phyloP scores from a whole-genome alignment of 2,329 filamentous ascomycete genomes.

The Ophiostoma ips region DNA sequence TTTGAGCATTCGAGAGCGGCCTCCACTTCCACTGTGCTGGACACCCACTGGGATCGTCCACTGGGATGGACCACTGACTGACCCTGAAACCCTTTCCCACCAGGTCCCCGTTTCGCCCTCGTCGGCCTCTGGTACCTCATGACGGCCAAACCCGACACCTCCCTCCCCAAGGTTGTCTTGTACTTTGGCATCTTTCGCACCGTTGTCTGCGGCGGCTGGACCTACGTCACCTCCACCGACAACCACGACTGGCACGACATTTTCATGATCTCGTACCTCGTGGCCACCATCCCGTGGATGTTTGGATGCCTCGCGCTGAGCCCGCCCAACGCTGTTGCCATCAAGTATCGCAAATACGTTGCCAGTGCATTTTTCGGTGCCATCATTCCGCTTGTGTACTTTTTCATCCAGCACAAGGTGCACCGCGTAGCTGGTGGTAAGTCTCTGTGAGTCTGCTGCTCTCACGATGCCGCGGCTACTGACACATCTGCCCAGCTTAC shows the following conservation, averaged over 20 bases:
- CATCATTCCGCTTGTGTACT: constrained; percentile 81
- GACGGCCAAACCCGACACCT: constrained; percentile 59
- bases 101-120: constrained; percentile 79
- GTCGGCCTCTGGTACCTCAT: constrained; percentile 87
- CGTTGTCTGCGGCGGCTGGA: constrained; percentile 92
- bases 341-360: constrained; percentile 80
- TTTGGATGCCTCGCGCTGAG: constrained; percentile 78
- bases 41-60: no score
- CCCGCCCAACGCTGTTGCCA: constrained; percentile 65
- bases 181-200: constrained; percentile 74
- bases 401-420: constrained; percentile 97
- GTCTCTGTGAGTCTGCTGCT: constrained; percentile 18
- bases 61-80: no score
- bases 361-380: constrained; percentile 80
- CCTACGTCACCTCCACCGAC: constrained; percentile 95
- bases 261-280: constrained; percentile 96
- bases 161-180: constrained; percentile 69
- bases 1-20: no score
- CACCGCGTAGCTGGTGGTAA: constrained; percentile 85
- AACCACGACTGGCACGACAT: constrained; percentile 98
- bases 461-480: neutral
- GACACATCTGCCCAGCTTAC: constrained; percentile 52
- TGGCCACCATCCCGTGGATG: constrained; percentile 92
- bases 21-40: no score
- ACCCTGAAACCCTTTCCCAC: neutral